A percentile compares a stretch with the other conserved stretches of the same genome.
phyloP scores from a whole-genome alignment of 1,284 basidiomycete species.

The Cutaneotrichosporon sp. region DNA sequence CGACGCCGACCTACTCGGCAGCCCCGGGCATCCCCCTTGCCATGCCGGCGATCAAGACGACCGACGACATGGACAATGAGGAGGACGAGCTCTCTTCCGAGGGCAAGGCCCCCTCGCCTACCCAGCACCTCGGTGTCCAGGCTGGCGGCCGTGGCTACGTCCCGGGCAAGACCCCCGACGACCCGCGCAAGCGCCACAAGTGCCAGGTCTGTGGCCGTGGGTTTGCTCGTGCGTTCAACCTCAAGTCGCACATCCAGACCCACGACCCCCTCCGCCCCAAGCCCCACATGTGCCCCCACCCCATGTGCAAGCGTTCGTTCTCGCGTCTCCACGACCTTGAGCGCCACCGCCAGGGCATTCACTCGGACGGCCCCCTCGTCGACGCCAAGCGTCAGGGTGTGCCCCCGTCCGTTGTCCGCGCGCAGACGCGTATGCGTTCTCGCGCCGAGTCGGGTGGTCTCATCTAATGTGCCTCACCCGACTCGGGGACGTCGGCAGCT shows the following conservation, averaged over 20 bases:
- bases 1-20: slow-evolving; percentile 25
- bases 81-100: slow-evolving; percentile 15
- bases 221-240: slow-evolving; percentile 49
- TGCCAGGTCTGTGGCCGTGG: slow-evolving; percentile 47
- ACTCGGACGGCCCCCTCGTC: slow-evolving; percentile 47
- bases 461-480: slow-evolving; percentile 25
- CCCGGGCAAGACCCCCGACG: slow-evolving; percentile 48
- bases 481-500: slow-evolving; percentile 3
- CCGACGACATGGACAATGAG: slow-evolving; percentile 7
- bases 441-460: slow-evolving; percentile 40
- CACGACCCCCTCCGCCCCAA: slow-evolving; percentile 49
- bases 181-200: slow-evolving; percentile 50
- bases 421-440: slow-evolving; percentile 40
- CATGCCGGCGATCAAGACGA: slow-evolving; percentile 2
- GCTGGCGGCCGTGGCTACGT: slow-evolving; percentile 46
- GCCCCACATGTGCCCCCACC: slow-evolving; percentile 47
- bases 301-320: slow-evolving; percentile 46
- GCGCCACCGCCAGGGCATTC: slow-evolving; percentile 49
- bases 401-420: slow-evolving; percentile 41
- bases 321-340: slow-evolving; percentile 50
- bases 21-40: neutral
- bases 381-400: slow-evolving; percentile 46
- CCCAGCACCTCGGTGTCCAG: slow-evolving; percentile 42
- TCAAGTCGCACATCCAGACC: slow-evolving; percentile 48
- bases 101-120: slow-evolving; percentile 12